phyloP scores from a whole-genome alignment of 2,329 filamentous ascomycete genomes.

The Didymellaceae sp. region DNA sequence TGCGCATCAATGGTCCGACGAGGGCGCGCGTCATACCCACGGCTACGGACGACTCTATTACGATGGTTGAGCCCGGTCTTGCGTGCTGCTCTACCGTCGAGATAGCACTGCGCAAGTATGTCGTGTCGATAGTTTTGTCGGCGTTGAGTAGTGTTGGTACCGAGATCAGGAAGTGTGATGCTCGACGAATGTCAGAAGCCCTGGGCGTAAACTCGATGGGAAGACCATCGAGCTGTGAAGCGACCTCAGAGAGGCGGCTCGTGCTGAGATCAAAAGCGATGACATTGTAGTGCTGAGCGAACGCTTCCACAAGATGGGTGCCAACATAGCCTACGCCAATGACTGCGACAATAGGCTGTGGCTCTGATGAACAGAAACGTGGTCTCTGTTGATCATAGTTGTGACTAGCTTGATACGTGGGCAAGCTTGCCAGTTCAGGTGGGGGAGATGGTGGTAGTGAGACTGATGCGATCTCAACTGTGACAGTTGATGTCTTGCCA shows the following conservation, averaged over 20 bases:
- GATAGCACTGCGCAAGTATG: constrained; percentile 56
- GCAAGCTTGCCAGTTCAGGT: background rate
- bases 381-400: background rate
- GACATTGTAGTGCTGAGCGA: constrained; percentile 51
- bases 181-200: constrained; percentile 48
- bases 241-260: background rate
- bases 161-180: constrained; percentile 61
- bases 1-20: constrained; percentile 53
- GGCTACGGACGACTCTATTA: constrained; percentile 62
- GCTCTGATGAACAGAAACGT: background rate
- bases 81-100: constrained; percentile 52
- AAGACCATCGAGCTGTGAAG: background rate
- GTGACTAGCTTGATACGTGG: background rate
- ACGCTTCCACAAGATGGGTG: constrained; percentile 56
- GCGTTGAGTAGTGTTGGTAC: constrained; percentile 60
- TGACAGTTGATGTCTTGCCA: background rate
- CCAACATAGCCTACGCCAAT: constrained; percentile 63
- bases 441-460: background rate
- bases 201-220: constrained; percentile 19
- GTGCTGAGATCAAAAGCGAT: constrained; percentile 46
- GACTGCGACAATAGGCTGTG: constrained; percentile 49
- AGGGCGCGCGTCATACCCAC: constrained; percentile 62
- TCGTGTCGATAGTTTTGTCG: constrained; percentile 58
- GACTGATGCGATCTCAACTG: background rate
- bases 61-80: constrained; percentile 55